Evolutionary conservation across 1,139 yeast genomes (phyloP).

Genomic region (Blastobotrys persicus): DNA sequence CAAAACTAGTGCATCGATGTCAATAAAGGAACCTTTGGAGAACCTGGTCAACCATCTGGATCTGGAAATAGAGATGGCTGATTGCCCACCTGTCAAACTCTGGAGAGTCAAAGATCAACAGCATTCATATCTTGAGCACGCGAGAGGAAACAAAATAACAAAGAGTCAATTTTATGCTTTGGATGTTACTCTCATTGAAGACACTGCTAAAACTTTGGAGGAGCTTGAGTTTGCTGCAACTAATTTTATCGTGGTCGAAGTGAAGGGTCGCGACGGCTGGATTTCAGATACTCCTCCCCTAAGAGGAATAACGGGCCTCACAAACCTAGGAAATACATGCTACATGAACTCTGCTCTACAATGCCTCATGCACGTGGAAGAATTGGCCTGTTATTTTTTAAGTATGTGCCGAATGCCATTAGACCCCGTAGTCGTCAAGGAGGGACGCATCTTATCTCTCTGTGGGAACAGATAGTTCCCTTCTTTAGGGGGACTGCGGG

Average conservation of each 20-base stretch:
- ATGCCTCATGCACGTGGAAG: conserved; percentile 85
- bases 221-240: conserved; percentile 5
- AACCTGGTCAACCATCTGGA: conserved; percentile 1
- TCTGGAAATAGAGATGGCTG: neutral
- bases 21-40: conserved; percentile 2
- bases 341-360: conserved; percentile 97
- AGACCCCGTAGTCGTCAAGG: no score
- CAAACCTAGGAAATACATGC: conserved; percentile 89
- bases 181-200: conserved; percentile 1
- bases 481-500: neutral
- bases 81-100: conserved; percentile 7
- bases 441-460: no score
- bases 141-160: neutral
- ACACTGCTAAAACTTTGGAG: conserved; percentile 4
- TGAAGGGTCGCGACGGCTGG: conserved; percentile 8
- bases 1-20: neutral
- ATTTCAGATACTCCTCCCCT: neutral
- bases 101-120: conserved; percentile 6
- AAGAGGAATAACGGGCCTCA: conserved; percentile 60
- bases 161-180: conserved; percentile 6
- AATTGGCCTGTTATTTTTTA: conserved; percentile 67
- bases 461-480: no score
- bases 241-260: conserved; percentile 9
- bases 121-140: neutral
- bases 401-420: no score